Evolutionary conservation across 106 monocot genomes (phyloP), one percentile per base, ranked within the genome.

Genomic region (Dendrobium catenatum): DNA sequence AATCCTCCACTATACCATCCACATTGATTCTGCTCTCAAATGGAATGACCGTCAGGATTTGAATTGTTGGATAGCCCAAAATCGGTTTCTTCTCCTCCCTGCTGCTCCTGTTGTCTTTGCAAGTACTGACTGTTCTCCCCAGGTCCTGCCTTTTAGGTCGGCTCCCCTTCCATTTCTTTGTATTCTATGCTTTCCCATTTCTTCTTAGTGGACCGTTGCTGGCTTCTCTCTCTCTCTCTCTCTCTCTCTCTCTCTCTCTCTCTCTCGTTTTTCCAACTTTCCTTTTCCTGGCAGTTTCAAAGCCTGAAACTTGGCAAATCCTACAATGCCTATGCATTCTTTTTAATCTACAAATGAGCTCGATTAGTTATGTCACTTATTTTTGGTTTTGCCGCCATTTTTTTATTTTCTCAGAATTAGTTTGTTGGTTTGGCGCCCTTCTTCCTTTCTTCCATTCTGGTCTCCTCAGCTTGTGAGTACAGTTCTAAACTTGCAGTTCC

Each of bases 41-140:
- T 80, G 75, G 80, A 83, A 83, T 66, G 48, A 24, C 26, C 54
- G 86, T 51, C 76, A 76, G 86, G 82, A 29, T 64, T 79, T 80
- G 66, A 82, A 79, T 79, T 75, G 75, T 41, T 82, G 56, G 79
- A 75, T 75, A 83, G 76, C 75, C 66, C 55, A 49, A 31, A 70
- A 75, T 75, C 76, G 66, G 82, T 75, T 54, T 70, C 46, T 54
- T 61, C 44, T 75, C 43, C 81, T 40, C 31, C 72, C 22, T 24
- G 48, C 72, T 73, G 72, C 55, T 54, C 11, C 55, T 73, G 79
- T 51, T 40, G 42, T 0, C 49, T 76, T 6, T 75, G 24, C 59
- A 74, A 83, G 55, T 64, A 42, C 78, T 80, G 80, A 77, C 20
- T 76, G 76, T 13, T 51, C 46, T 79, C 51, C 67, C 51, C 82